Conservation (phyloP, 2,329 filamentous ascomycete species). For the Phyllosticta citriasiana region DNA sequence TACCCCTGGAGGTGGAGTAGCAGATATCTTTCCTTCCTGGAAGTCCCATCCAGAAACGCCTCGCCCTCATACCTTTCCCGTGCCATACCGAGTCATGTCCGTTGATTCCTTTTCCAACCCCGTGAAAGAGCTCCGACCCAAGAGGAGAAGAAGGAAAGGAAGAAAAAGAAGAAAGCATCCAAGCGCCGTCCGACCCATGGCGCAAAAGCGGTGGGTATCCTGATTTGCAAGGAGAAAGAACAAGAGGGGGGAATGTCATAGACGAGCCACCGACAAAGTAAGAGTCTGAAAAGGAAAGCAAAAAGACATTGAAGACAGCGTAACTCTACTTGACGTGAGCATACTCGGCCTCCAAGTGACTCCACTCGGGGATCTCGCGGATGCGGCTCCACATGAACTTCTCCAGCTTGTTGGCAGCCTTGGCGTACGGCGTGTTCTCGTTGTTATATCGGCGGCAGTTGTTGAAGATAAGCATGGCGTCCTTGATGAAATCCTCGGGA, state of each 20-base stretch:
- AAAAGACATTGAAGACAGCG: background rate
- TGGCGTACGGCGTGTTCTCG: conserved; percentile 88
- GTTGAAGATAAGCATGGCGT: conserved; percentile 81
- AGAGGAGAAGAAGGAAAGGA: background rate
- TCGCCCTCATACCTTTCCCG: background rate
- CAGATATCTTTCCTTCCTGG: background rate
- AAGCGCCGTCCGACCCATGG: background rate
- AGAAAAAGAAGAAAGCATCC: background rate
- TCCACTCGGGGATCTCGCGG: conserved; percentile 85
- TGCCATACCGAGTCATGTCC: background rate
- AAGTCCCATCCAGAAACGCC: background rate
- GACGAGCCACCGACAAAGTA: background rate
- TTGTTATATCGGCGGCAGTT: conserved; percentile 97
- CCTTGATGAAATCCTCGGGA: conserved; percentile 84
- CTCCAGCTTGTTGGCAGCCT: conserved; percentile 84
- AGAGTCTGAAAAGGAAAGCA: background rate
- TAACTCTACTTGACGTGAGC: conserved; percentile 5
- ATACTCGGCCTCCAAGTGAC: conserved; percentile 22
- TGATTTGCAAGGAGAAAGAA: background rate
- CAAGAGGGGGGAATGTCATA: background rate
- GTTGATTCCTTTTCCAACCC: background rate
- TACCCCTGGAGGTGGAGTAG: too few species aligned
- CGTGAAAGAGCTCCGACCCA: background rate
- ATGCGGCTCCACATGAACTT: conserved; percentile 95
- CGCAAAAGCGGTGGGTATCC: background rate